These are phyloP conservation scores for Didymella sp. DNA, from an alignment of 2,329 filamentous ascomycete genomes.

Conservation along the genomic window DNA sequence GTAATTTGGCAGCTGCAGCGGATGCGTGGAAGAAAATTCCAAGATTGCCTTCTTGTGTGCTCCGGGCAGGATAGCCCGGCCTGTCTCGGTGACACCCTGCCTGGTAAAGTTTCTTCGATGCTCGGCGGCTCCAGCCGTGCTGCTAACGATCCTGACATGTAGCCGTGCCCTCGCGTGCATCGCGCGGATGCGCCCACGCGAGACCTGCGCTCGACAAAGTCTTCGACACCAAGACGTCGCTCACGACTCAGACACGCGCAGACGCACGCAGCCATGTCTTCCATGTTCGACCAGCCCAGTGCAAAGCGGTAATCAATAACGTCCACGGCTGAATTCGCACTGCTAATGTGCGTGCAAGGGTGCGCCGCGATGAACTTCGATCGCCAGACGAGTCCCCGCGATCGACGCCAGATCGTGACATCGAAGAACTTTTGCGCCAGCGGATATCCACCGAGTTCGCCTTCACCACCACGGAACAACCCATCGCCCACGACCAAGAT, in stretches of 20 bases:
- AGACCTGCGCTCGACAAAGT: slow-evolving; percentile 3
- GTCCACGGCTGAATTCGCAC: background rate
- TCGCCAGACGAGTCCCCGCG: slow-evolving; percentile 44
- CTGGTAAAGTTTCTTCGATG: background rate
- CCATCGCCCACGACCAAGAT: slow-evolving; percentile 4
- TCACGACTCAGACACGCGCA: slow-evolving; percentile 8
- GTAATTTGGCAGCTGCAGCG: background rate
- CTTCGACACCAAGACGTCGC: background rate
- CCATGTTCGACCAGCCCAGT: slow-evolving; percentile 32
- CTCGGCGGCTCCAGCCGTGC: slow-evolving; percentile 8
- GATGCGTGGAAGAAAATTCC: background rate
- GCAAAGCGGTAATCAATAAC: slow-evolving; percentile 34
- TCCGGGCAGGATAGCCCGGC: background rate
- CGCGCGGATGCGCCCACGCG: slow-evolving; percentile 2
- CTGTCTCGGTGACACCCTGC: background rate
- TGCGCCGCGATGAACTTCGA: slow-evolving; percentile 46
- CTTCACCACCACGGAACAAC: slow-evolving; percentile 27
- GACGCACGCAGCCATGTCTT: slow-evolving; percentile 24
- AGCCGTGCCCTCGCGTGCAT: slow-evolving; percentile 3
- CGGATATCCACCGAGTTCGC: slow-evolving; percentile 34
- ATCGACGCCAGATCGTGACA: slow-evolving; percentile 45
- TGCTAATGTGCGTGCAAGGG: slow-evolving; percentile 24
- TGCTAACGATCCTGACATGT: slow-evolving; percentile 11
- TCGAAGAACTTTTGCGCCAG: slow-evolving; percentile 41
- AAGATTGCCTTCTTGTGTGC: background rate